Conservation (phyloP, 1,139 yeast genomes). For the Debaryomycetaceae sp. region DNA sequence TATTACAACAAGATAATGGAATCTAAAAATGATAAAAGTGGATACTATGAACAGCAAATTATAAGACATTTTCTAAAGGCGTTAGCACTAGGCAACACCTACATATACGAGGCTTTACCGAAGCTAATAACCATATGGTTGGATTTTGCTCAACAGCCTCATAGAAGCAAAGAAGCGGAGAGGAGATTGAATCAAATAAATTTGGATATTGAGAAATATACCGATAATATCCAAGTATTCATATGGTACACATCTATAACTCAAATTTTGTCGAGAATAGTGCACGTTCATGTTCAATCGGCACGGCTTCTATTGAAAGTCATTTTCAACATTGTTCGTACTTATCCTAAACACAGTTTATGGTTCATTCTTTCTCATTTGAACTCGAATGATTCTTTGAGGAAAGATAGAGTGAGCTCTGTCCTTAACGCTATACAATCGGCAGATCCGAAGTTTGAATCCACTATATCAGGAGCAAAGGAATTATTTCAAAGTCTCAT, state of each 20-base stretch:
- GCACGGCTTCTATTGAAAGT: conserved; percentile 54
- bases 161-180: conserved; percentile 27
- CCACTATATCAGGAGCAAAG: conserved; percentile 25
- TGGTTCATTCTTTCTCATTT: conserved; percentile 82
- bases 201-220: conserved; percentile 48
- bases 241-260: conserved; percentile 87
- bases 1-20: conserved; percentile 78
- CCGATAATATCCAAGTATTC: conserved; percentile 50
- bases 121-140: conserved; percentile 89
- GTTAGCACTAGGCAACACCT: conserved; percentile 63
- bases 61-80: conserved; percentile 66
- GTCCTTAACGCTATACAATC: conserved; percentile 20
- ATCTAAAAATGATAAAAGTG: conserved; percentile 48
- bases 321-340: conserved; percentile 51
- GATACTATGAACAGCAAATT: conserved; percentile 65
- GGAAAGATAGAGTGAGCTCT: conserved; percentile 50
- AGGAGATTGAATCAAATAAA: conserved; percentile 46
- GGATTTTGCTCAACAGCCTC: conserved; percentile 58
- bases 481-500: conserved; percentile 34
- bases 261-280: conserved; percentile 76
- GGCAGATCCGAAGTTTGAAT: conserved; percentile 7
- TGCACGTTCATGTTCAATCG: conserved; percentile 60
- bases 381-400: conserved; percentile 58
- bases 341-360: conserved; percentile 77
- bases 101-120: conserved; percentile 82